A percentile compares a stretch with the other conserved stretches of the same genome.
These are phyloP conservation scores for Exophiala aquamarina DNA, from an alignment of 2,329 filamentous ascomycete species.

Conservation along the genomic window DNA sequence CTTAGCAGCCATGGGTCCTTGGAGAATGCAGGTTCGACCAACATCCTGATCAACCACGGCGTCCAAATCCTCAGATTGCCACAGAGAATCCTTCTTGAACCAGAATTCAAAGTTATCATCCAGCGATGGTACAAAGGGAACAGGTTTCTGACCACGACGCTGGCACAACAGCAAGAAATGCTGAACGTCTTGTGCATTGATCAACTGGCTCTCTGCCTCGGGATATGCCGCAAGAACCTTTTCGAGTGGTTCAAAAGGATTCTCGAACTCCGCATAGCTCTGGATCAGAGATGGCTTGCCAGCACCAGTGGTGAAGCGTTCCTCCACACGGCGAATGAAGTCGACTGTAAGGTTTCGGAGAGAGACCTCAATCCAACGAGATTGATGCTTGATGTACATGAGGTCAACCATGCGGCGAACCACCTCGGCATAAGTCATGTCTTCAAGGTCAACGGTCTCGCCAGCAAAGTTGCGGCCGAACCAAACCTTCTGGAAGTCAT, in stretches of 20 bases:
- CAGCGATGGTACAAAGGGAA: conserved; percentile 91
- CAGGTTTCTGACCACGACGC: conserved; percentile 89
- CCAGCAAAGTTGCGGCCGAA: conserved; percentile 83
- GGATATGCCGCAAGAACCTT: conserved; percentile 80
- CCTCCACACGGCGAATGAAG: conserved; percentile 95
- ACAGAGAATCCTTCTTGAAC: conserved; percentile 99
- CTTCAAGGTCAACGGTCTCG: conserved; percentile 81
- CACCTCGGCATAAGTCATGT: conserved; percentile 93
- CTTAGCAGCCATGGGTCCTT: conserved; percentile 88
- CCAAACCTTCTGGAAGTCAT: conserved; percentile 96
- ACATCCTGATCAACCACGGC: conserved; percentile 96
- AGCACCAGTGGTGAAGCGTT: conserved; percentile 77
- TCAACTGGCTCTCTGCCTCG: conserved; percentile 83
- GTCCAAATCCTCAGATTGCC: conserved; percentile 97
- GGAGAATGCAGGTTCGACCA: conserved; percentile 90
- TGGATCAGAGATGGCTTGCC: conserved; percentile 82
- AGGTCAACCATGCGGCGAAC: conserved; percentile 83
- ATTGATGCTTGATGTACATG: conserved; percentile 87
- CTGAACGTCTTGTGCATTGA: conserved; percentile 97
- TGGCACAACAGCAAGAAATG: conserved; percentile 93
- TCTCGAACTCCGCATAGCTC: conserved; percentile 81
- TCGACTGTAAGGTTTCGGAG: conserved; percentile 83
- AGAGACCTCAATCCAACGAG: conserved; percentile 86
- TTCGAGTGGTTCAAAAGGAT: conserved; percentile 76
- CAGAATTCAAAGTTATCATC: conserved; percentile 98